Conservation (phyloP, 176 grass and related monocot species). For the Dendrocalamus sinicus region DNA sequence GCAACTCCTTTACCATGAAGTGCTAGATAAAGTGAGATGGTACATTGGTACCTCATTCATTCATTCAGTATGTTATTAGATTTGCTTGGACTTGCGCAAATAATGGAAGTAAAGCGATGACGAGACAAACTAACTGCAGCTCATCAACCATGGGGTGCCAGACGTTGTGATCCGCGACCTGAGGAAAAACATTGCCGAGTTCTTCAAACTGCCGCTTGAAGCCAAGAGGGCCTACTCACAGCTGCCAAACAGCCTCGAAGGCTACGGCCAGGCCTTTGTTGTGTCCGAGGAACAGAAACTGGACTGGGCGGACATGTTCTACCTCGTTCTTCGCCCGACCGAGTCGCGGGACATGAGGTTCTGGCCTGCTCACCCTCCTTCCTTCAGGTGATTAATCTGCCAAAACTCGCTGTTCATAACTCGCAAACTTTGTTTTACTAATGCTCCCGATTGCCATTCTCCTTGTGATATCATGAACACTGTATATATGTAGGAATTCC, state of each 20-base stretch:
- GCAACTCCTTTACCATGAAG: constrained; percentile 43
- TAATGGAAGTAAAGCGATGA: not conserved
- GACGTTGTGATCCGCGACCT: constrained; percentile 20
- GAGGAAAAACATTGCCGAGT: constrained; percentile 20
- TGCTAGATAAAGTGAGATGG: constrained; percentile 17
- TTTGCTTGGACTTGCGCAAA: no score
- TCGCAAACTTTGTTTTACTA: no score
- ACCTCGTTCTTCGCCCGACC: constrained; percentile 20
- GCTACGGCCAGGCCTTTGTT: constrained; percentile 54
- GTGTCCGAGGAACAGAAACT: constrained; percentile 55
- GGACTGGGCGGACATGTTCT: constrained; percentile 64
- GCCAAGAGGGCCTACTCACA: constrained; percentile 20
- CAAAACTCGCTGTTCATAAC: no score
- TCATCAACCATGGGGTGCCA: constrained; percentile 44
- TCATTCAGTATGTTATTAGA: no score
- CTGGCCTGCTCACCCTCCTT: constrained; percentile 57
- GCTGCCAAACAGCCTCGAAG: constrained; percentile 22
- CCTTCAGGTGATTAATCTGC: constrained; percentile 35
- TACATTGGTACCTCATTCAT: no score
- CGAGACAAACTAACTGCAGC: not conserved
- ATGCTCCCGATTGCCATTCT: no score
- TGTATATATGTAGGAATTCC: constrained; percentile 8
- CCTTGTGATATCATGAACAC: no score
- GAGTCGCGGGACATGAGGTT: constrained; percentile 28
- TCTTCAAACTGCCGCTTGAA: constrained; percentile 30